A percentile compares a stretch with the other conserved stretches of the same genome.
Conservation (phyloP, 2,329 filamentous ascomycete species). For the Aspergillus sp. region DNA sequence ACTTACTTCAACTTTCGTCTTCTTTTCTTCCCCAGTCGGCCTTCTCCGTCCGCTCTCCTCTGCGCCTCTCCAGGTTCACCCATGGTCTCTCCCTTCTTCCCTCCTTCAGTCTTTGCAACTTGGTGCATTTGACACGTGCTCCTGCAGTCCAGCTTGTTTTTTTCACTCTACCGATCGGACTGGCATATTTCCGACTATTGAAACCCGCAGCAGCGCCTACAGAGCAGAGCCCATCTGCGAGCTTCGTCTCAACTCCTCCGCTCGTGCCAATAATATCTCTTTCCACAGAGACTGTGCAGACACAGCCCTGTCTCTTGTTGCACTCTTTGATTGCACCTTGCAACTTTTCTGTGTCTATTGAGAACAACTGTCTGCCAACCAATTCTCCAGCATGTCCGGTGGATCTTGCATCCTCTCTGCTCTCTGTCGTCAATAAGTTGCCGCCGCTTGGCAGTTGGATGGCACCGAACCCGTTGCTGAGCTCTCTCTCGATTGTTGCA, state of each 20-base stretch:
- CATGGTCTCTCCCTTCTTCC: constrained; percentile 11
- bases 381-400: constrained; percentile 19
- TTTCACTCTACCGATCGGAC: neutral
- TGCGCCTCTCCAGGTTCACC: neutral
- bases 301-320: constrained; percentile 13
- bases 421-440: constrained; percentile 22
- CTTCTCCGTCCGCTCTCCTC: neutral
- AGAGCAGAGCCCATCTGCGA: constrained; percentile 5
- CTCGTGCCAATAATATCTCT: constrained; percentile 7
- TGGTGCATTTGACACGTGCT: constrained; percentile 19
- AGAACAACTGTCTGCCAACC: neutral
- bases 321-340: constrained; percentile 4
- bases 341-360: neutral
- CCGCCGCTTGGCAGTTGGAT: constrained; percentile 23
- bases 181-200: neutral
- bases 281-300: constrained; percentile 17
- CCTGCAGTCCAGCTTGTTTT: constrained; percentile 10
- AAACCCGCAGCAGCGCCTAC: constrained; percentile 3
- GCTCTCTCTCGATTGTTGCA: constrained; percentile 16
- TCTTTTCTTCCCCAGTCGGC: neutral
- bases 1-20: neutral
- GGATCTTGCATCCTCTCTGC: constrained; percentile 15
- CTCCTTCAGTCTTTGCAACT: constrained; percentile 6
- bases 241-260: constrained; percentile 9
- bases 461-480: constrained; percentile 19